Percentiles rank a stretch among this genome's conserved stretches.
phyloP scores from a whole-genome alignment of 208 protist species.

The Leishmania gerbilli region DNA sequence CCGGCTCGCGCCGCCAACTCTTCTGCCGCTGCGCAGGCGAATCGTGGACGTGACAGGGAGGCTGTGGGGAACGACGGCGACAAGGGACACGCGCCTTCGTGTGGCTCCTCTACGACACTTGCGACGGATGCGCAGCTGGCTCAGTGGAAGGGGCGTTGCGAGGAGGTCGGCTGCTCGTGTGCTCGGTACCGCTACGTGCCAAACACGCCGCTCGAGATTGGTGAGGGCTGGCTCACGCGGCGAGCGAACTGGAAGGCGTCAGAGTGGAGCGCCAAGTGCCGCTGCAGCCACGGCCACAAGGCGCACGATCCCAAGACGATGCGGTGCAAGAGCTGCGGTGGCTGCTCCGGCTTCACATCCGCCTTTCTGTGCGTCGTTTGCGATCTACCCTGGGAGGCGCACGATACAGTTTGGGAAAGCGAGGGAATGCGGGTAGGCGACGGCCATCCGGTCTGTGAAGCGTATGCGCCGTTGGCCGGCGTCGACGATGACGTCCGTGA shows the following conservation, averaged over 20 bases:
- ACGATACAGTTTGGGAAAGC: conserved; percentile 82
- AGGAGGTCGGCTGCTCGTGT: conserved; percentile 57
- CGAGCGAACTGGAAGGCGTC: conserved; percentile 60
- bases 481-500: conserved; percentile 73
- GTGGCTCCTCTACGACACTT: not conserved
- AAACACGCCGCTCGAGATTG: conserved; percentile 87
- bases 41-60: not conserved
- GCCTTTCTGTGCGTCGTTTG: conserved; percentile 87
- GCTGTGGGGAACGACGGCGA: not conserved
- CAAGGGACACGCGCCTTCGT: not conserved
- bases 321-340: conserved; percentile 46
- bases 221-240: conserved; percentile 79
- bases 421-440: conserved; percentile 44
- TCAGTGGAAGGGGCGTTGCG: conserved; percentile 36
- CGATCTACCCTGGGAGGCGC: conserved; percentile 79
- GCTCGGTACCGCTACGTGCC: conserved; percentile 77
- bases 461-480: conserved; percentile 66
- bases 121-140: conserved; percentile 22
- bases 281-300: conserved; percentile 69
- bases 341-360: conserved; percentile 54
- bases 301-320: conserved; percentile 50
- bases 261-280: conserved; percentile 80
- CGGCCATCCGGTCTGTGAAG: conserved; percentile 59
- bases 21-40: not conserved
- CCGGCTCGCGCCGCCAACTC: conserved; percentile 16